These are phyloP conservation scores for Serpula lacrymans DNA, from an alignment of 768 basidiomycete species.

Conservation along the genomic window DNA sequence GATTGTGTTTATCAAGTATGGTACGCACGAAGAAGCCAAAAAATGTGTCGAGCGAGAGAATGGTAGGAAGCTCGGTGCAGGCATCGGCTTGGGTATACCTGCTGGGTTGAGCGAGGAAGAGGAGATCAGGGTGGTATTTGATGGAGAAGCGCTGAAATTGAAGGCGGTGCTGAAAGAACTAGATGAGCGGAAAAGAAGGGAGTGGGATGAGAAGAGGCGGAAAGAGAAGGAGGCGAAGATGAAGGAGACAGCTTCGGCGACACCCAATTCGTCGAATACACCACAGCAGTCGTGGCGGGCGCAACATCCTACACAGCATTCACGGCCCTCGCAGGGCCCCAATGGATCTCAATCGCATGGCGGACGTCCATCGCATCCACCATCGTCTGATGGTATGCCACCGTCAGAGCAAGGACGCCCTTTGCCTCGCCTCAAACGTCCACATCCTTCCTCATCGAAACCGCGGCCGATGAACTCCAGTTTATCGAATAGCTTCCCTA, in stretches of 20 bases:
- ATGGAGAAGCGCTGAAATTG: constrained; percentile 66
- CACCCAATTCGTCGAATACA: constrained; percentile 25
- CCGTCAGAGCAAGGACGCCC: too few relatives aligned
- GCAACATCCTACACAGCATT: constrained; percentile 25
- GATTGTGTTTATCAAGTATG: constrained; percentile 70
- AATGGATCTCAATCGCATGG: constrained; percentile 26
- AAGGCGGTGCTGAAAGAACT: constrained; percentile 65
- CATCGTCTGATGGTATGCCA: constrained; percentile 8
- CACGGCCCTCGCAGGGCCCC: constrained; percentile 15
- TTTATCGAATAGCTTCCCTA: constrained; percentile 16
- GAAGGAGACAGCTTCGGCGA: constrained; percentile 15
- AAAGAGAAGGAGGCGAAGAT: constrained; percentile 28
- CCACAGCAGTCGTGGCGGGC: constrained; percentile 17
- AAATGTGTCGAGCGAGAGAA: constrained; percentile 64
- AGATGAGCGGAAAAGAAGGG: constrained; percentile 47
- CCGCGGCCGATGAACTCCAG: constrained; percentile 22
- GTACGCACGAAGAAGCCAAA: constrained; percentile 63
- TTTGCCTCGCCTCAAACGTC: constrained; percentile 22
- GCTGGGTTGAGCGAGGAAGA: constrained; percentile 42
- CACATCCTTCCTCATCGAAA: constrained; percentile 19
- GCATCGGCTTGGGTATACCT: constrained; percentile 33
- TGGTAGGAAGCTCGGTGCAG: constrained; percentile 55
- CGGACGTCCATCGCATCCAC: constrained; percentile 11
- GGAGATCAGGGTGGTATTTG: constrained; percentile 73
- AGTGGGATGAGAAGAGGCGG: constrained; percentile 46